These are phyloP conservation scores for Postia placenta DNA, from an alignment of 768 basidiomycete genomes.

Conservation along the genomic window DNA sequence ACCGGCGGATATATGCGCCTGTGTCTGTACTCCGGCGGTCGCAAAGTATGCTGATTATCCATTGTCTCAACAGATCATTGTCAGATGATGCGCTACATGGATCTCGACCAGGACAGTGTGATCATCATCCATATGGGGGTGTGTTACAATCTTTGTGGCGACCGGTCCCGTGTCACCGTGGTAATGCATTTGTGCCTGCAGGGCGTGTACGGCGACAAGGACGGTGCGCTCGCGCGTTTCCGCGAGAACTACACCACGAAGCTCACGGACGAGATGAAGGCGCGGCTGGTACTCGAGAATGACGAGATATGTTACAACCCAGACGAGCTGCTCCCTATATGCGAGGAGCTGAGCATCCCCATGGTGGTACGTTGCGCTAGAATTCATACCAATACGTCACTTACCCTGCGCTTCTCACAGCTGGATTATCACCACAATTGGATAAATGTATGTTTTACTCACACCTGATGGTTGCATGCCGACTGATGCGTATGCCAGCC, in stretches of 20 bases:
- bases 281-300: conserved; percentile 85
- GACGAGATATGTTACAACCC: conserved; percentile 93
- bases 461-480: background rate
- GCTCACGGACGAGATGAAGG: conserved; percentile 60
- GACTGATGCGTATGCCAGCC: conserved; percentile 26
- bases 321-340: conserved; percentile 82
- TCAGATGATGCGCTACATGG: conserved; percentile 85
- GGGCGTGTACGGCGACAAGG: conserved; percentile 82
- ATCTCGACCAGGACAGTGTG: conserved; percentile 73
- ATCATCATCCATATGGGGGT: conserved; percentile 82
- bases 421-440: conserved; percentile 80
- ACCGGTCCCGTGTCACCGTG: background rate
- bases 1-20: background rate
- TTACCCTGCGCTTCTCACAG: conserved; percentile 26
- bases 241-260: conserved; percentile 56
- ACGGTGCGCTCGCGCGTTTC: conserved; percentile 61
- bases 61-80: conserved; percentile 48
- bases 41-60: background rate
- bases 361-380: conserved; percentile 37
- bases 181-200: conserved; percentile 16
- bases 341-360: conserved; percentile 70
- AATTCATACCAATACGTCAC: conserved; percentile 28
- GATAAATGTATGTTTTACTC: conserved; percentile 30
- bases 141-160: conserved; percentile 26
- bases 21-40: no score